phyloP scores from a whole-genome alignment of 108 stramenopile species.

The Seminavis robusta region DNA sequence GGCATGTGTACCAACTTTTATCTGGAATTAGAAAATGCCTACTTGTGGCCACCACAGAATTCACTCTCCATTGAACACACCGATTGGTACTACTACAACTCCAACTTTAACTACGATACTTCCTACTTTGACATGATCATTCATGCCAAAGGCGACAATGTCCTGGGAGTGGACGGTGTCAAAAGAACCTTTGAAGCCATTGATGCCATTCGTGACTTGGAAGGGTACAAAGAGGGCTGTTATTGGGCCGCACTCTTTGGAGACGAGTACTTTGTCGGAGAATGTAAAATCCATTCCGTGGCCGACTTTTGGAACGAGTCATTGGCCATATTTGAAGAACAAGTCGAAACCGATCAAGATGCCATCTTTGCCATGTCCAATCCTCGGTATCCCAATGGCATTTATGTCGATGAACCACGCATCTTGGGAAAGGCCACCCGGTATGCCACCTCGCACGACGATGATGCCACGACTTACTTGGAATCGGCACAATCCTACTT shows the following conservation, averaged over 20 bases:
- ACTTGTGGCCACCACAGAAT: neutral
- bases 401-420: neutral
- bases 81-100: slow-evolving; percentile 8
- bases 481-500: neutral
- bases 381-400: slow-evolving; percentile 8
- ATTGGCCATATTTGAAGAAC: neutral
- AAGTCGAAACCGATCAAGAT: neutral
- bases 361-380: neutral
- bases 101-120: slow-evolving; percentile 1
- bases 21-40: slow-evolving; percentile 2
- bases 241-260: neutral
- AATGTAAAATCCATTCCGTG: neutral
- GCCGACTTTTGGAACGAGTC: slow-evolving; percentile 13
- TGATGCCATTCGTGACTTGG: slow-evolving; percentile 3
- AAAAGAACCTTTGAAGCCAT: slow-evolving; percentile 2
- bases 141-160: slow-evolving; percentile 20
- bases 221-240: slow-evolving; percentile 14
- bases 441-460: neutral
- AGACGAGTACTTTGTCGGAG: neutral
- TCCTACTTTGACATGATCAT: neutral
- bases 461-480: too few relatives aligned
- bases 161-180: slow-evolving; percentile 5
- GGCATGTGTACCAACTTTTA: slow-evolving; percentile 12
- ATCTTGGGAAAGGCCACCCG: slow-evolving; percentile 3
- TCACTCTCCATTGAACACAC: neutral